Evolutionary conservation across 106 monocot species (phyloP), one percentile per base, ranked within the genome.

Genomic region (Ottelia alismoides): DNA sequence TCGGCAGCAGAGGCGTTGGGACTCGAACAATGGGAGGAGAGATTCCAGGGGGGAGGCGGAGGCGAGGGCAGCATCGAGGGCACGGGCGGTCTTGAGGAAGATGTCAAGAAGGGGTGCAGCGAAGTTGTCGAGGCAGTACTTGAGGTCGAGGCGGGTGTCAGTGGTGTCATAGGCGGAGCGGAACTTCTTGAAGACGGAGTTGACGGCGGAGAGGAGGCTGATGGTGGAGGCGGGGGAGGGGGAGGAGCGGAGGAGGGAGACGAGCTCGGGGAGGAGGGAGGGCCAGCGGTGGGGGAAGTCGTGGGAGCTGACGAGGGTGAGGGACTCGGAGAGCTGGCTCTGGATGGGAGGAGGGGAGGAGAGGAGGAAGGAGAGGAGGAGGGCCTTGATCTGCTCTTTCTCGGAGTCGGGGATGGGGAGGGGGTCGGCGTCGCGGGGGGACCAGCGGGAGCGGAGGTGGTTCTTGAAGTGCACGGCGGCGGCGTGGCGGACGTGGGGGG

Each of bases 71-170:
- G 73, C 25, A 6, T 67, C 55, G 30, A 89, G 76, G 25, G 69
- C 62, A 2, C 49, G 29, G 47, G 74, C 68, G 1, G 96, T 89
- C 43, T 51, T 63, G 43, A 89, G 57, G 45, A 90, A 98, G n/a
- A 72, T 61, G 30, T 98, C 96, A 7, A 98, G 85, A 5, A 98
- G 74, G 7, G 96, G 89, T 21, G 71, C 69, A 0, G 89, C 79
- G 52, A 98, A 98, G 32, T 51, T 55, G 27, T 90, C 89, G 9
- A 98, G 75, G 29, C 89, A 90, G 85, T 98, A 98, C 76, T 98
- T 98, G 47, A 98, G 82, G 49, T 98, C 89, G 23, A 76, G 63
- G 24, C 96, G 81, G 26, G 78, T 71, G 14, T 71, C 64, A 2
- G 52, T 29, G 48, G 66, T 77, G 53, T 79, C 81, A 58, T 78